phyloP scores from a whole-genome alignment of 2,329 filamentous ascomycete genomes.

The Colletotrichum higginsianum region DNA sequence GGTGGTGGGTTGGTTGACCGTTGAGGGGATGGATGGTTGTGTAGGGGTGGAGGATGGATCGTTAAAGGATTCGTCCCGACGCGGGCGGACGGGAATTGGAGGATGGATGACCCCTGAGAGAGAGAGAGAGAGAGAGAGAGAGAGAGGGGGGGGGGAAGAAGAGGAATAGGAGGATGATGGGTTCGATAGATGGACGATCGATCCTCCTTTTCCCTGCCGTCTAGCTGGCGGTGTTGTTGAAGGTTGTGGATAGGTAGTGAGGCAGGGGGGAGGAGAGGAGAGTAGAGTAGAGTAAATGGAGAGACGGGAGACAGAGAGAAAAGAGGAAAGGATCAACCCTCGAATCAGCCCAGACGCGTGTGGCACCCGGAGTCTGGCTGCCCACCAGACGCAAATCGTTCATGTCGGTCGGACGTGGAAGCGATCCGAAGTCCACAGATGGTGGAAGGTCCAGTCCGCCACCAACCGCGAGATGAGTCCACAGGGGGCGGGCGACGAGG shows the following conservation, averaged over 20 bases:
- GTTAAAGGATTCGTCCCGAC: slow-evolving; percentile 36
- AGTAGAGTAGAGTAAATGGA: too few relatives aligned
- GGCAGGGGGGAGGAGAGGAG: too few relatives aligned
- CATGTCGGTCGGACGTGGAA: background rate
- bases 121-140: too few relatives aligned
- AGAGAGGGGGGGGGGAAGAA: too few relatives aligned
- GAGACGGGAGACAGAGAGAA: background rate
- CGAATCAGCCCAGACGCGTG: background rate
- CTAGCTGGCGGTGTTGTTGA: background rate
- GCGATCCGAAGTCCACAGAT: background rate
- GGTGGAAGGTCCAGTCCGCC: background rate
- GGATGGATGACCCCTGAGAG: background rate
- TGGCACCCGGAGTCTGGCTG: background rate
- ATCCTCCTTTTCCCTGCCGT: background rate
- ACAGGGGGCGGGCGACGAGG: background rate
- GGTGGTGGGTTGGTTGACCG: background rate
- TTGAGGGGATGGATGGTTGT: too few relatives aligned
- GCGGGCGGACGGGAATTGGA: slow-evolving; percentile 30
- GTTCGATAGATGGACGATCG: background rate
- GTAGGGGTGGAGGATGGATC: slow-evolving; percentile 22
- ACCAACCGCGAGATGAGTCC: background rate
- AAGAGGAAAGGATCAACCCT: slow-evolving; percentile 35
- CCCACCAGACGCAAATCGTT: background rate
- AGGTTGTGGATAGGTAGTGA: background rate
- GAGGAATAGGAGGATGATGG: background rate